These are phyloP conservation scores for Ochromonas danica DNA, from an alignment of 108 stramenopile genomes.

Conservation along the genomic window DNA sequence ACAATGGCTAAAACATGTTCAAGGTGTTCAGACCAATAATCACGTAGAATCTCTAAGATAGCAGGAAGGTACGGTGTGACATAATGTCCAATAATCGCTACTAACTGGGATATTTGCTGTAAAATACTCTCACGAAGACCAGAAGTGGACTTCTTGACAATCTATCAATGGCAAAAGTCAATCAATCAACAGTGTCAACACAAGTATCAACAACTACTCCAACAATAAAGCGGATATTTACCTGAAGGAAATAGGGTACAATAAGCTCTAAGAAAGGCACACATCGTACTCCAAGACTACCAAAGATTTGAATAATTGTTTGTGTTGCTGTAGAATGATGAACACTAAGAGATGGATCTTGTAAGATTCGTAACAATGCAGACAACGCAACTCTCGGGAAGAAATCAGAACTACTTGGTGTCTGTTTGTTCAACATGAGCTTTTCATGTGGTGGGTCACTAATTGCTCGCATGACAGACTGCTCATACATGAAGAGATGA, in stretches of 20 bases:
- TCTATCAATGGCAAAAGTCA: not conserved
- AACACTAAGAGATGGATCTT: conserved; percentile 74
- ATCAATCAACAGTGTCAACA: no score
- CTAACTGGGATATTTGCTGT: conserved; percentile 78
- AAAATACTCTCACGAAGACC: conserved; percentile 81
- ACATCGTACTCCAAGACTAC: conserved; percentile 75
- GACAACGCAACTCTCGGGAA: conserved; percentile 87
- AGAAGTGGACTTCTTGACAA: conserved; percentile 35
- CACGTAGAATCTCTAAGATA: conserved; percentile 79
- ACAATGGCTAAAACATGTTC: conserved; percentile 74
- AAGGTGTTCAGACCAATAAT: conserved; percentile 83
- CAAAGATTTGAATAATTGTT: conserved; percentile 85
- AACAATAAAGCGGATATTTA: conserved; percentile 21
- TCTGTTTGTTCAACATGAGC: conserved; percentile 56
- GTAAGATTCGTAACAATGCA: conserved; percentile 79
- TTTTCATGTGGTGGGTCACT: not conserved
- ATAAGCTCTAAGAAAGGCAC: conserved; percentile 77
- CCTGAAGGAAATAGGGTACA: conserved; percentile 79
- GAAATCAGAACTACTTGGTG: conserved; percentile 76
- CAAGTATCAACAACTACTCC: not conserved
- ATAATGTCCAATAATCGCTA: conserved; percentile 76
- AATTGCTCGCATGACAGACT: conserved; percentile 74
- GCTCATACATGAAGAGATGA: conserved; percentile 81
- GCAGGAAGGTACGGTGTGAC: conserved; percentile 77
- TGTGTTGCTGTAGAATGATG: conserved; percentile 90